Base-by-base conservation (phyloP, 2,329 filamentous ascomycete species). In the Stachybotrys elegans region DNA sequence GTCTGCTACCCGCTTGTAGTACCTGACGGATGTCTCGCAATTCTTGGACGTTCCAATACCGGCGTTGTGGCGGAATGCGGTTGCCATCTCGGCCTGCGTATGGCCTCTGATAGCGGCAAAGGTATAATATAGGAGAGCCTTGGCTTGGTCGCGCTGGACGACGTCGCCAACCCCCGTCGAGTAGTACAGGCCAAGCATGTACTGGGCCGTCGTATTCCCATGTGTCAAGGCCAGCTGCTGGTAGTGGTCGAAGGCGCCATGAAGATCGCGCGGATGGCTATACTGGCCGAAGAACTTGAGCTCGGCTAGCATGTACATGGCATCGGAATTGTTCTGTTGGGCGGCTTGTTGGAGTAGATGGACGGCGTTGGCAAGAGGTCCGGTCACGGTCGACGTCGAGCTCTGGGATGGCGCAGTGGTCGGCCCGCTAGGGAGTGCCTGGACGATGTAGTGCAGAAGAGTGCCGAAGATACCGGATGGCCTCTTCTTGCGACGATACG, bases 251-350 rank as follows among this genome's bases (percentile, higher is more conserved):
- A 95, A 95, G 0, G 93, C 88, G 39, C 79, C 75, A 23, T 78
- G 73, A 54, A 95, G 89, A 60, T 96, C 83, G 51, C 84, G 78
- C 2, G 92, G 91, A 57, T 96, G 79, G 19, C 88, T 86, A 66
- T 85, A 95, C 66, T 97, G 96, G 61, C 93, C 93, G 57, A 93
- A 90, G 66, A 97, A 97, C 70, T 94, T 95, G 76, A 98, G 84
- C 62, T 98, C 88, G 16, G 88, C 93, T 20, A 98, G 76, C 14
- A 95, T 73, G 59, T 86, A 95, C 37, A 97, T 79, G 5, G 93
- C 93, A 62, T 98, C 91, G 2, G 88, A 78, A 59, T 89, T 81
- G 51, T 79, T 78, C 48, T 72, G 66, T 14, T 65, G 63, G 13
- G 75, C 72, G 1, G 78, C 73, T 45, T 73, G 65, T 48, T 79